phyloP scores from a whole-genome alignment of 2,329 filamentous ascomycete species.

The Madurella fahalii region DNA sequence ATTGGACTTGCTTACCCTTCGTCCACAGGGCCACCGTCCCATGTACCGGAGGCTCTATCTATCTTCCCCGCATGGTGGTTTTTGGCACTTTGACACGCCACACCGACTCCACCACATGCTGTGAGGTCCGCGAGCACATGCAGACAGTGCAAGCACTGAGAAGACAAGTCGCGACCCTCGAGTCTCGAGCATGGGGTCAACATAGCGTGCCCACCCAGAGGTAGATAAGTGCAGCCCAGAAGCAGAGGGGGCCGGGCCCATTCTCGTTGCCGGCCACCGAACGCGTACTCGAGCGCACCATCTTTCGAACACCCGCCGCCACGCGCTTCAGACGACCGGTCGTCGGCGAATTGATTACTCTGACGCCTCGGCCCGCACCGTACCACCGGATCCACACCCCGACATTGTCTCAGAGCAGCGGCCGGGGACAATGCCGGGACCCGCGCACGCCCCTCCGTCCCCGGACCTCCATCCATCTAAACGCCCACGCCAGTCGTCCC shows the following conservation, averaged over 20 bases:
- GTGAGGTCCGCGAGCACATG: neutral
- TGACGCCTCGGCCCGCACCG: constrained; percentile 13
- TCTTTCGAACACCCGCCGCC: neutral
- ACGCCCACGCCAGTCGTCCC: constrained; percentile 53
- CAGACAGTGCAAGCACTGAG: neutral
- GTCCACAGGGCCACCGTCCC: neutral
- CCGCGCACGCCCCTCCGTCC: constrained; percentile 43
- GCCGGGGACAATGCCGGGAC: constrained; percentile 38
- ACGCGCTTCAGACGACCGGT: neutral
- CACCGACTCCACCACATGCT: neutral
- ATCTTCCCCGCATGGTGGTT: neutral
- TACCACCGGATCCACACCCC: constrained; percentile 11
- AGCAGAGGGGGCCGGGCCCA: neutral
- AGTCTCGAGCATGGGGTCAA: constrained; percentile 7
- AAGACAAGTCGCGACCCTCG: neutral
- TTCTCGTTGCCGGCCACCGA: no score
- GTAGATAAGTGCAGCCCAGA: neutral
- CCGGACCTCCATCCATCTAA: constrained; percentile 52
- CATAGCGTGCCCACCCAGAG: neutral
- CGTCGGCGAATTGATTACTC: no score
- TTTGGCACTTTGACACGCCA: neutral
- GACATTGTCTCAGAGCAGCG: constrained; percentile 11
- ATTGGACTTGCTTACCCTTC: neutral
- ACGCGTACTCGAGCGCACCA: no score
- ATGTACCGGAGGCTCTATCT: neutral